These are phyloP conservation scores for Yamadazyma aaseri DNA, from an alignment of 1,139 yeast species.

Conservation along the genomic window DNA sequence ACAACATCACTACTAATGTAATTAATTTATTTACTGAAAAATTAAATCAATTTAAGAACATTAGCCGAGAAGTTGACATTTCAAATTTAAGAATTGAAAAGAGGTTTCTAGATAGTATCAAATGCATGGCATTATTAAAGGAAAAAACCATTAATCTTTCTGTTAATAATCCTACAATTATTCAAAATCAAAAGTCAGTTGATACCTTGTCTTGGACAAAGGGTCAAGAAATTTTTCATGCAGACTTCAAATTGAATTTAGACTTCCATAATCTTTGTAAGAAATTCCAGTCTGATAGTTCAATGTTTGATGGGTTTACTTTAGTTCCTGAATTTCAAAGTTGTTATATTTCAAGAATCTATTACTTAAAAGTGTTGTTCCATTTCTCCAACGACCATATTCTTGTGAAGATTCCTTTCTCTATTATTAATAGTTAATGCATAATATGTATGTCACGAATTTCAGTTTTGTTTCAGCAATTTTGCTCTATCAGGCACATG, in stretches of 20 bases:
- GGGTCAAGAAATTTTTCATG: slow-evolving; percentile 2
- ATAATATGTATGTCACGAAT: no score
- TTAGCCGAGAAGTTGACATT: slow-evolving; percentile 23
- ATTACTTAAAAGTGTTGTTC: slow-evolving; percentile 31
- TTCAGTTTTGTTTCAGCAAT: no score
- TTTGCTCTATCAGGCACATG: no score
- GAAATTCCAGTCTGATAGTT: slow-evolving; percentile 2
- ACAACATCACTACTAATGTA: slow-evolving; percentile 25
- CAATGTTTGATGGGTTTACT: slow-evolving; percentile 20
- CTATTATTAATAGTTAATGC: no score
- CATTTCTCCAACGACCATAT: slow-evolving; percentile 27
- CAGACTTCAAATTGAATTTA: slow-evolving; percentile 8
- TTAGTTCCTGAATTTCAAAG: slow-evolving; percentile 42
- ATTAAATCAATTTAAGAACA: slow-evolving; percentile 20
- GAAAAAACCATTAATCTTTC: slow-evolving; percentile 28
- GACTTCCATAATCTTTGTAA: slow-evolving; percentile 9
- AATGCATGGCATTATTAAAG: slow-evolving; percentile 26
- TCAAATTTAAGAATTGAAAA: slow-evolving; percentile 30
- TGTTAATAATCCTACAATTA: slow-evolving; percentile 4
- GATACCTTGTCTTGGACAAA: slow-evolving; percentile 7
- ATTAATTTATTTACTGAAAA: slow-evolving; percentile 21
- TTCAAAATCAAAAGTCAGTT: slow-evolving; percentile 5
- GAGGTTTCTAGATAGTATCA: slow-evolving; percentile 31
- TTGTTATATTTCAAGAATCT: slow-evolving; percentile 35
- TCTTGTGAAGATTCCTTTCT: slow-evolving; percentile 33